Conservation (phyloP, 768 basidiomycete genomes). For the Lentinula sp. region DNA sequence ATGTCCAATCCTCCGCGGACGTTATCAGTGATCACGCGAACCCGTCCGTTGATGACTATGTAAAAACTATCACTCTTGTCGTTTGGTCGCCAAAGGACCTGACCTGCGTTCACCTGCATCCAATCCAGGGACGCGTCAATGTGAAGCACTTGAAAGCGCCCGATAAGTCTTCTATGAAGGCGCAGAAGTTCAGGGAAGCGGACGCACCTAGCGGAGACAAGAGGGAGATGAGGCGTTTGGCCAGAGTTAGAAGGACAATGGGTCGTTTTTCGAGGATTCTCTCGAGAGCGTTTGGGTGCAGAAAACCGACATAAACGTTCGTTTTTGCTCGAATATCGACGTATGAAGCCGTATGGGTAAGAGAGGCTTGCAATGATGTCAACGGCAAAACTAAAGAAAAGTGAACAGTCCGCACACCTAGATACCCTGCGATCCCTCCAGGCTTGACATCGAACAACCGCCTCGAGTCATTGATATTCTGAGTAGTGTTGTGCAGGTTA, state of each 20-base stretch:
- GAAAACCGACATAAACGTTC: constrained; percentile 95
- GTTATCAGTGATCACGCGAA: constrained; percentile 83
- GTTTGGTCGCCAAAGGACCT: constrained; percentile 89
- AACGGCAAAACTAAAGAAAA: constrained; percentile 2
- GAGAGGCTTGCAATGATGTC: constrained; percentile 50
- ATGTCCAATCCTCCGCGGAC: constrained; percentile 75
- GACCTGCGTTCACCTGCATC: constrained; percentile 95
- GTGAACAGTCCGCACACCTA: constrained; percentile 43
- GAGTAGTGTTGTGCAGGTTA: neutral
- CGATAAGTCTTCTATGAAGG: constrained; percentile 1
- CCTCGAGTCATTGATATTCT: constrained; percentile 32
- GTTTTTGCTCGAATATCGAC: constrained; percentile 97
- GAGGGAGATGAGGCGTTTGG: constrained; percentile 93
- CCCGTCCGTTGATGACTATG: constrained; percentile 94
- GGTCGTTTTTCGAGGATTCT: constrained; percentile 88
- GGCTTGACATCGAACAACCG: constrained; percentile 93
- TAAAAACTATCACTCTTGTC: constrained; percentile 95
- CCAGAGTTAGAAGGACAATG: constrained; percentile 91
- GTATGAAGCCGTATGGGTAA: constrained; percentile 89
- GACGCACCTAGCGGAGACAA: constrained; percentile 82
- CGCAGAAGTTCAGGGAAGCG: neutral
- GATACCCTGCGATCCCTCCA: constrained; percentile 95
- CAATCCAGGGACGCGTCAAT: constrained; percentile 97
- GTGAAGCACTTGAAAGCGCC: constrained; percentile 64
- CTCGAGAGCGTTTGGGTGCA: constrained; percentile 85